Base-by-base conservation (phyloP, 208 protist genomes). In the Crithidia expoeki region DNA sequence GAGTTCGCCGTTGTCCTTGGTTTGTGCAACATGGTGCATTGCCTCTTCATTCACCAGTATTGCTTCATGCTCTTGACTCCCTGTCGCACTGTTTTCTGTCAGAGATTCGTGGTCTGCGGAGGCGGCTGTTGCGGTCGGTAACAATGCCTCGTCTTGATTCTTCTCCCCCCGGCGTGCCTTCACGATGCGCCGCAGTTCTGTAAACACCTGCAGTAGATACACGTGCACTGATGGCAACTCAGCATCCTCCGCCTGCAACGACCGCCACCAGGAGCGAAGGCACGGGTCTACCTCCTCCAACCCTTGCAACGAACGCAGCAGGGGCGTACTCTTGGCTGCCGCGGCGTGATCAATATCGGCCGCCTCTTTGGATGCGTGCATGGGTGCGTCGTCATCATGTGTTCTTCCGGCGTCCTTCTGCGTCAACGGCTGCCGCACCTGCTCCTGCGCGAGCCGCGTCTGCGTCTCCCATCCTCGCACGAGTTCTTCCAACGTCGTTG, bases 241-340 rank as follows among this genome's bases (percentile, higher is more conserved):
- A 10, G 51, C 27, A 12, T 76, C 71, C 49, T 65, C 63, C 49
- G 58, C 64, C n/a, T 40, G 30, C 36, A 66, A 23, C 3, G 36
- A 50, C 25, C 71, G 63, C 71, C 71, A 76, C 71, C 71, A 76
- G 71, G 42, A 30, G 23, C 27, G 55, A n/a, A 76, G 28, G 44
- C 60, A 55, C 46, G 60, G 30, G n/a, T 65, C 60, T 1, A 32
- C 60, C 4, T 55, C 60, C 19, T 17, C 28, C 5, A 65, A 21
- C 2, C 44, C 60, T 0, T 36, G 10, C 28, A 65, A 32, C 0
- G 11, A 19, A 2, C 17, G 46, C 44, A 3, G 0, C 17, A n/a
- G 16, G 23, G 49, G 2, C 4, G 10, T 16, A 7, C 4, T 25
- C 7, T 25, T 12, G 36, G 5, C 12, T 40, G 36, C 36, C 9